These are phyloP conservation scores for Stromatinia cepivora DNA, from an alignment of 2,329 filamentous ascomycete species.

Conservation along the genomic window DNA sequence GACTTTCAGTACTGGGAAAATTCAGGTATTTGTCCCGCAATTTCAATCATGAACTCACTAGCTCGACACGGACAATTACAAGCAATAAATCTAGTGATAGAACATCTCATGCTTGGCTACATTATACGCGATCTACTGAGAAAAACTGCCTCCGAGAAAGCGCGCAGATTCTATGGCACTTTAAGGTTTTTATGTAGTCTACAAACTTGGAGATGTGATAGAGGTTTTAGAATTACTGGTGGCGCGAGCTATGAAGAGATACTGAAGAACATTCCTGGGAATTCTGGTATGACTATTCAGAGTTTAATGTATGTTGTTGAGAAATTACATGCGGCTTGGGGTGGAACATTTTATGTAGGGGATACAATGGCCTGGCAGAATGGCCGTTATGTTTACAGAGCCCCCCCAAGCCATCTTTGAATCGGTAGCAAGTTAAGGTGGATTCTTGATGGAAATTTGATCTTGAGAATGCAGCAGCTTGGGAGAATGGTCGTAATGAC, in stretches of 20 bases:
- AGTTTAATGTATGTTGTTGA: background rate
- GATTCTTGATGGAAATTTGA: too few species aligned
- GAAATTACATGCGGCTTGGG: constrained; percentile 2
- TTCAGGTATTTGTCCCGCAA: background rate
- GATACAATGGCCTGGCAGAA: background rate
- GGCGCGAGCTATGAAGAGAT: background rate
- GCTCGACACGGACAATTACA: constrained; percentile 1
- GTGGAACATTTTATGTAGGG: background rate
- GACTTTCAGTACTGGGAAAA: background rate
- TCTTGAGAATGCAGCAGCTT: too few species aligned
- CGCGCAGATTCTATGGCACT: background rate
- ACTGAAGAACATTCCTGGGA: background rate
- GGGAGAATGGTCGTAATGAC: too few species aligned
- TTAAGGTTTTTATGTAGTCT: background rate
- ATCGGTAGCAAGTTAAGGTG: too few species aligned
- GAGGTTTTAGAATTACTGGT: background rate
- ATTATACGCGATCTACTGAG: background rate
- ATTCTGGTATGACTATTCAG: background rate
- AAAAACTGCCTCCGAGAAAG: too few species aligned
- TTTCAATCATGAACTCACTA: background rate
- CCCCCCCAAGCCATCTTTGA: background rate
- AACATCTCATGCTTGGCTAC: background rate
- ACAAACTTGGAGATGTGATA: background rate
- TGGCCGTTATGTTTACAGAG: background rate
- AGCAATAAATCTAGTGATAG: background rate